Evolutionary conservation across 1,284 basidiomycete genomes (phyloP).

Genomic region (Tetrapyrgos nigripes): DNA sequence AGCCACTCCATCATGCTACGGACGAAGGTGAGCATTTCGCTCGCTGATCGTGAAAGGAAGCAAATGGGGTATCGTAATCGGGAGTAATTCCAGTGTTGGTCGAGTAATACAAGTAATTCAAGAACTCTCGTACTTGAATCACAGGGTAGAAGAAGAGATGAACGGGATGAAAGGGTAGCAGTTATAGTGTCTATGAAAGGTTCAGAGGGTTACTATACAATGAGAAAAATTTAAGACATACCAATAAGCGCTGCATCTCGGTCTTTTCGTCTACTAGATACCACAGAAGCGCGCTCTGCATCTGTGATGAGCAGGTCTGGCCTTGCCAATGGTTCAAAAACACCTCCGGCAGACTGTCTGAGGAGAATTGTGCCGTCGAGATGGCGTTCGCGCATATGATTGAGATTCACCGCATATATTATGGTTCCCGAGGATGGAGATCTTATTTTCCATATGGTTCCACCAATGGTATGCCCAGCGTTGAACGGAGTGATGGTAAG

Average conservation of each 20-base stretch:
- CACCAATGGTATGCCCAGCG: slow-evolving; percentile 95
- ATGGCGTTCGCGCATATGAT: slow-evolving; percentile 97
- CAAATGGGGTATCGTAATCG: slow-evolving; percentile 88
- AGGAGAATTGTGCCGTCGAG: slow-evolving; percentile 93
- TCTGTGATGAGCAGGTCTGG: slow-evolving; percentile 96
- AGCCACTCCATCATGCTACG: slow-evolving; percentile 99
- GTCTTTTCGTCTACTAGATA: slow-evolving; percentile 90
- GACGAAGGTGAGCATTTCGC: slow-evolving; percentile 95
- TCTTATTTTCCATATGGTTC: slow-evolving; percentile 98
- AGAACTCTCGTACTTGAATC: slow-evolving; percentile 94
- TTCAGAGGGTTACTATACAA: slow-evolving; percentile 13
- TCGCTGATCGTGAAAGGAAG: slow-evolving; percentile 87
- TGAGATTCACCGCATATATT: slow-evolving; percentile 95
- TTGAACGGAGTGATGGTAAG: slow-evolving; percentile 96
- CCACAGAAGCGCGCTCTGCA: slow-evolving; percentile 82
- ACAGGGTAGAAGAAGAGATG: slow-evolving; percentile 89
- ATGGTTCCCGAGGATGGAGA: slow-evolving; percentile 97
- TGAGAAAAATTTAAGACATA: slow-evolving; percentile 38
- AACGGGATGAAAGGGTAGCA: slow-evolving; percentile 77
- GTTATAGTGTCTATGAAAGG: slow-evolving; percentile 78
- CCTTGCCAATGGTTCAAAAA: slow-evolving; percentile 86
- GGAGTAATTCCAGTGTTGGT: slow-evolving; percentile 96
- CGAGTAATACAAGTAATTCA: slow-evolving; percentile 93
- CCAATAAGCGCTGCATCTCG: slow-evolving; percentile 90
- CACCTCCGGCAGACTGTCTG: slow-evolving; percentile 73